phyloP scores from a whole-genome alignment of 768 basidiomycete genomes.

The Suillus subluteus region DNA sequence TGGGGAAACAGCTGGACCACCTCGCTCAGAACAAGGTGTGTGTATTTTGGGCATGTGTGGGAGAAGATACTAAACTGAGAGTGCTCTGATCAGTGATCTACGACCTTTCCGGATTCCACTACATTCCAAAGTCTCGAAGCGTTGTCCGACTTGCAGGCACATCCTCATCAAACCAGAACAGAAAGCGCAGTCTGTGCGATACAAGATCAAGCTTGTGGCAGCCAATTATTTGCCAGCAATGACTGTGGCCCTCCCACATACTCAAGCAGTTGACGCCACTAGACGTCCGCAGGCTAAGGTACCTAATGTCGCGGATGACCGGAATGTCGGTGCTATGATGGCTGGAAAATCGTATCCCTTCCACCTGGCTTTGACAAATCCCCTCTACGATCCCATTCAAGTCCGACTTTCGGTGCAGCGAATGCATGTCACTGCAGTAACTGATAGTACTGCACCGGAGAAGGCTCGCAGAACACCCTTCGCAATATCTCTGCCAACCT shows the following conservation, averaged over 20 bases:
- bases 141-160: conserved; percentile 92
- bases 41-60: neutral
- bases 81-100: conserved; percentile 58
- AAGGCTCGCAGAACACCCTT: conserved; percentile 74
- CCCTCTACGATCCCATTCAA: conserved; percentile 93
- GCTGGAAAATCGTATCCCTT: conserved; percentile 86
- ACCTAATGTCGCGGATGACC: conserved; percentile 39
- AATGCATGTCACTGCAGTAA: conserved; percentile 52
- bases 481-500: conserved; percentile 77
- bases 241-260: conserved; percentile 67
- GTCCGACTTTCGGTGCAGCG: conserved; percentile 85
- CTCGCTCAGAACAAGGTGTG: conserved; percentile 66
- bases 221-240: conserved; percentile 93
- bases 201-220: conserved; percentile 97
- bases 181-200: conserved; percentile 91
- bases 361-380: conserved; percentile 91
- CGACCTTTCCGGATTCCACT: conserved; percentile 90
- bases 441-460: conserved; percentile 46
- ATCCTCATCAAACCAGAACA: conserved; percentile 98
- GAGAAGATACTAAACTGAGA: conserved; percentile 3
- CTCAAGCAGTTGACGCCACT: conserved; percentile 38
- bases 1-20: conserved; percentile 83
- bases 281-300: conserved; percentile 43
- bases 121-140: conserved; percentile 92
- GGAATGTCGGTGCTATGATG: conserved; percentile 48